Evolutionary conservation across 139 green algal genomes (phyloP).

Genomic region (Tetradesmus lagerheimii): DNA sequence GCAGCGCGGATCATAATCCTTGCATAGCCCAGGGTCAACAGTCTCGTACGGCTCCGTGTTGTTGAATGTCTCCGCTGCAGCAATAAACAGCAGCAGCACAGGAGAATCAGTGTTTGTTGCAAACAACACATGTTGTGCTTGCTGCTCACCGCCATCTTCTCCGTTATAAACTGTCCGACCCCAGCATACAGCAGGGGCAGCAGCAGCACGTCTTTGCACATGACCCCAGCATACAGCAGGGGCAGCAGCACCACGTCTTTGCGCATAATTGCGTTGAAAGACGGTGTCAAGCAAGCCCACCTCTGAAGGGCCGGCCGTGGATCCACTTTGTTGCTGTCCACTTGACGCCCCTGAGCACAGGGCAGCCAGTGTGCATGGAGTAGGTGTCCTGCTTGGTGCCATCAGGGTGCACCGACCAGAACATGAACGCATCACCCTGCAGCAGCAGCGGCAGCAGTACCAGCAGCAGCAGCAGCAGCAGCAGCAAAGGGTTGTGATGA

Average conservation of each 20-base stretch:
- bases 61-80: not conserved
- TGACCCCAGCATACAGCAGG: too few species aligned
- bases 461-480: not conserved
- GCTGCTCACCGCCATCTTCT: too few species aligned
- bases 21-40: slow-evolving; percentile 55
- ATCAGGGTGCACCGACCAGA: slow-evolving; percentile 60
- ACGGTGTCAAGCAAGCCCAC: slow-evolving; percentile 28
- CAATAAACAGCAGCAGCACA: not conserved
- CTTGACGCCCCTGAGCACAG: slow-evolving; percentile 81
- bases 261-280: too few species aligned
- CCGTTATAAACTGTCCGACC: too few species aligned
- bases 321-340: slow-evolving; percentile 81
- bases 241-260: too few species aligned
- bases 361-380: slow-evolving; percentile 77
- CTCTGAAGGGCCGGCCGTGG: slow-evolving; percentile 56
- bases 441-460: not conserved
- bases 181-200: too few species aligned
- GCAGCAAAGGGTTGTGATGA: not conserved
- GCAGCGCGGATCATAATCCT: slow-evolving; percentile 53
- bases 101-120: not conserved
- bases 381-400: slow-evolving; percentile 51
- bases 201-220: too few species aligned
- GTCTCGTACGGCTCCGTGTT: not conserved
- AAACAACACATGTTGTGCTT: not conserved
- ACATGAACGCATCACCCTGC: slow-evolving; percentile 73